Base-by-base conservation (phyloP, 352 stramenopile genomes). In the Pythium sp. region DNA sequence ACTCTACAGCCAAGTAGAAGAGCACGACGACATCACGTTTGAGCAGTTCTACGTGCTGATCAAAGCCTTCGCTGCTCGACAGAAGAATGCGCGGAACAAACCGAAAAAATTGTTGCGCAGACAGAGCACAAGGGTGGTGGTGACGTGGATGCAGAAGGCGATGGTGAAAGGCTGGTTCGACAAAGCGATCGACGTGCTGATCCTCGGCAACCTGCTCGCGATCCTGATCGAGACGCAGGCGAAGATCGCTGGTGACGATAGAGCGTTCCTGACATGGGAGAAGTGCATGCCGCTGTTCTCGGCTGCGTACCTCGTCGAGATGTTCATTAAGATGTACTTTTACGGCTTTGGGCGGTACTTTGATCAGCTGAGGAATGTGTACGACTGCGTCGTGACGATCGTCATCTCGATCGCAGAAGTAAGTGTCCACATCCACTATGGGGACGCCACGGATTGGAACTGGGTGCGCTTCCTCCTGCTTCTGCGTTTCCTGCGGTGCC, bases 371-470 rank as follows among this genome's bases (percentile, higher is more conserved):
- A 90, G 89, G 64, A 97, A 97, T 66, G 67, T 91, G 24, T 97
- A 96, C 66, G 89, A 97, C 64, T 92, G 79, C 55, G 69, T 92
- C 43, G 89, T 97, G 47, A 91, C 84, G 2, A 60, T 89, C n/a
- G 68, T 80, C 18, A 87, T 85, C 53, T 70, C 87, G 26, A 68
- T 78, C 11, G 79, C 80, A 4, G 80, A 88, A 58, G 71, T 87
- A 36, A 86, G 79, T 54, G 76, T 91, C 9, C 79, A 86, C 49
- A 58, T 76, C 9, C 82, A 90, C 65, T 78, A 80, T 24, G 79
- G 67, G 0, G 66, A 72, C 26, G 66, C 77, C 8, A 71, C 72
- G 36, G 70, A 78, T 22, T 86, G 84, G 73, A 65, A 80, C 49
- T 86, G 82, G 75, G 74, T 89, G 24, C 79, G 80, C 1, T 66